Evolutionary conservation across 2,329 filamentous ascomycete genomes (phyloP), one percentile per base, ranked within the genome.

Genomic region (Tolypocladium endophyticum): DNA sequence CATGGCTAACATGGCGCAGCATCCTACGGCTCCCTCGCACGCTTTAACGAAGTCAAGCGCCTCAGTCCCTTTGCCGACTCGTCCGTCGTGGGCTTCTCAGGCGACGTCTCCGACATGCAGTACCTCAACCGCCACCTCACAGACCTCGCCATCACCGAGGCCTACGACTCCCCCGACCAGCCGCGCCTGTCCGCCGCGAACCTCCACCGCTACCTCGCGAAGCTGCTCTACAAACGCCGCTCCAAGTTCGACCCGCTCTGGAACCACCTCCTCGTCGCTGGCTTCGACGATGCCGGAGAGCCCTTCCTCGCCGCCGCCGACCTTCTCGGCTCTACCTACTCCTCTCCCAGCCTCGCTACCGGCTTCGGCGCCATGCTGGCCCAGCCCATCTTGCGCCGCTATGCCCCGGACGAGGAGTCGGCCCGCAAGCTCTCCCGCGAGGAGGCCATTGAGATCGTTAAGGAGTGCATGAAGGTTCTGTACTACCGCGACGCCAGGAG

Each of bases 21-120:
- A 67, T 99, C 94, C 61, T 99, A 99, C 76, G 94, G 94, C 73
- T 97, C 94, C 60, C 89, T 93, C 66, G 93, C 94, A 62, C 91
- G 94, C 72, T 99, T 97, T 83, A 92, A 90, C 70, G 89, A 97
- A 74, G 91, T 97, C 73, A 95, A 97, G 79, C 92, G 94, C 72
- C 87, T 99, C 66, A 91, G 91, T 69, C 83, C 86, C 68, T 97
- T 97, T 77, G 90, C 92, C 77, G 82, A 87, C 65, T 85, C 87
- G 65, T 87, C 91, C 36, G 84, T 97, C 62, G 82, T 99, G 71
- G 94, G 94, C 69, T 96, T 97, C 78, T 91, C 92, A 74, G 94
- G 94, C 74, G 94, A 99, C 79, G 88, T 99, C 68, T 96, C 90
- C 65, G 94, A 99, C 80, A 97, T 99, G 94, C 94, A 99, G 81